Base-by-base conservation (phyloP, 148 eudicot genomes). In the Polygonum maritimum region DNA sequence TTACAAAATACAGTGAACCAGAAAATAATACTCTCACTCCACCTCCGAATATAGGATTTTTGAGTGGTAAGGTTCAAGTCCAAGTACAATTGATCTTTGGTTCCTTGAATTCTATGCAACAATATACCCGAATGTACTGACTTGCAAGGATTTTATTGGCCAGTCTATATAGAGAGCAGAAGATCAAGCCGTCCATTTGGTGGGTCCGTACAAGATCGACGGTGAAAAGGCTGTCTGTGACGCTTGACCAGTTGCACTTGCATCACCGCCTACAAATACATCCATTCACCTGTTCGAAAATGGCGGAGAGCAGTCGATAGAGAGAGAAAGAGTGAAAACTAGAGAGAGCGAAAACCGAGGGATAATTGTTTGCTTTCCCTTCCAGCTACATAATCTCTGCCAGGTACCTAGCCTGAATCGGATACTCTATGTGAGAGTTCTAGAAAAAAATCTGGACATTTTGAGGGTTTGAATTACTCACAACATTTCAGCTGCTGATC, bases 181-280 rank as follows among this genome's bases (percentile, higher is more conserved):
- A 14, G 71, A 65, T 65, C 71, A 0, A 36, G 71, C 71, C 44
- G 71, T 35, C 44, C 71, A 65, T 65, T 65, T 65, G 19, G 41
- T 3, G 70, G 70, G 70, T 4, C 70, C 70, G 40, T 31, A 40
- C 40, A 63, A 33, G 7, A 63, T 63, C 39, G 38, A 63, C 14
- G 62, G 62, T 19, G 22, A 55, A 5, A 57, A 57, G 63, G 63
- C 21, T 11, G 69, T 38, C 38, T 62, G 39, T 62, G 69, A 62
- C 40, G 41, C 40, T 15, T 35, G 70, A 33, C 41, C 7, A 65
- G 36, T 57, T 19, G 21, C 31, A 15, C 33, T 12, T 12, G 39
- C 71, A 36, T 65, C 71, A 65, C 44, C 19, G 41, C 71, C 44
- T 36, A 54, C 58, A 54, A 54, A 18, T 52, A 18, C 57, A 52